Percentiles rank a stretch among this genome's conserved stretches.
These are phyloP conservation scores for Carex scoparia DNA, from an alignment of 176 grass and related monocot species.

Conservation along the genomic window DNA sequence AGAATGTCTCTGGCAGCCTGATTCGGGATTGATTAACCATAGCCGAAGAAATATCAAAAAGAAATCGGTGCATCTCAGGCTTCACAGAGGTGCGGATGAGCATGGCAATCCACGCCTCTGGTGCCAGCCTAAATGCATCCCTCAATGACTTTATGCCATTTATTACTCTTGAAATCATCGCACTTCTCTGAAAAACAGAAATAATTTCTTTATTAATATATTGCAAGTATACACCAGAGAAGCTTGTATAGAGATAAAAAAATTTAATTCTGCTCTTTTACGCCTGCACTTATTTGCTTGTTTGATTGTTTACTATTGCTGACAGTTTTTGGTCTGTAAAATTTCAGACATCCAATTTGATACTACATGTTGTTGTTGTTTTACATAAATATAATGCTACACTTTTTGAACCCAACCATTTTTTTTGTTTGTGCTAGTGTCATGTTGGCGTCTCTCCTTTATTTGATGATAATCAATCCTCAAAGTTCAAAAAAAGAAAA, in stretches of 20 bases:
- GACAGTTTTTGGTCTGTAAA: background rate
- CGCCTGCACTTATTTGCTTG: background rate
- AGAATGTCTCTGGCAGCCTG: conserved; percentile 78
- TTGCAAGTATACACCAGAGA: background rate
- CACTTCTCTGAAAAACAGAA: conserved; percentile 54
- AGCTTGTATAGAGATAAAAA: background rate
- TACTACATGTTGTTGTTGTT: background rate
- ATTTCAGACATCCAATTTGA: background rate
- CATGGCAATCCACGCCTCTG: conserved; percentile 75
- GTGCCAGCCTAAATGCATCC: conserved; percentile 58
- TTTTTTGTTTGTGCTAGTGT: background rate
- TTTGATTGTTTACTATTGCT: background rate
- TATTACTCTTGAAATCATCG: conserved; percentile 55
- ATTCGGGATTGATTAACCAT: conserved; percentile 44
- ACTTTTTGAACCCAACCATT: background rate
- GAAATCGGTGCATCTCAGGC: conserved; percentile 54
- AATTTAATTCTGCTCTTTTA: background rate
- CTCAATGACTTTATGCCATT: conserved; percentile 53
- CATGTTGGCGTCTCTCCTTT: background rate
- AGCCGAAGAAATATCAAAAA: conserved; percentile 57
- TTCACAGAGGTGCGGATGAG: conserved; percentile 54
- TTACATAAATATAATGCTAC: background rate
- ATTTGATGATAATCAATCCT: background rate
- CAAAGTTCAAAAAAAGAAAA: background rate
- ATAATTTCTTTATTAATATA: background rate